Evolutionary conservation across 768 basidiomycete genomes (phyloP).

Genomic region (Tulasnella sp.): DNA sequence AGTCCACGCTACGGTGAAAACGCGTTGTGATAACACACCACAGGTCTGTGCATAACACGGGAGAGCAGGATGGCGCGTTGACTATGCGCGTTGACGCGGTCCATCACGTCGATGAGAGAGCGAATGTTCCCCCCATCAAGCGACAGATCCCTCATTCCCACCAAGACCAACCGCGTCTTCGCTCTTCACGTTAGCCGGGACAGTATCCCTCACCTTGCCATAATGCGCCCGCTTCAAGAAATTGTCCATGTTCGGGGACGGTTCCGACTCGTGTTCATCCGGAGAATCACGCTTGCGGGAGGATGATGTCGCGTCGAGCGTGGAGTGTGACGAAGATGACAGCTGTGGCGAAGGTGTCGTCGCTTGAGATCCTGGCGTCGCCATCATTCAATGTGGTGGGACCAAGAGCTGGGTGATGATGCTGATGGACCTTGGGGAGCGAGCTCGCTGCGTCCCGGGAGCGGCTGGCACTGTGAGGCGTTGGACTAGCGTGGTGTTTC

Average conservation of each 20-base stretch:
- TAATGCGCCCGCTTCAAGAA: constrained; percentile 66
- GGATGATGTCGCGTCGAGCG: constrained; percentile 34
- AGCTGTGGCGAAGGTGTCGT: constrained; percentile 74
- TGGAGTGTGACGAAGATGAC: constrained; percentile 31
- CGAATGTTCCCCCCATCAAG: background rate
- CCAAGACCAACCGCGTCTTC: too few relatives aligned
- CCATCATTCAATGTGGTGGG: constrained; percentile 35
- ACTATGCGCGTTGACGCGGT: background rate
- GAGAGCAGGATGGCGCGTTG: background rate
- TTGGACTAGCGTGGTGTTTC: too few relatives aligned
- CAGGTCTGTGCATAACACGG: too few relatives aligned
- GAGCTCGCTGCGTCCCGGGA: background rate
- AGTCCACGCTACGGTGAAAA: constrained; percentile 15
- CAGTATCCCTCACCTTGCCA: constrained; percentile 54
- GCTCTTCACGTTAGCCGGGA: constrained; percentile 10
- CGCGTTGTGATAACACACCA: background rate
- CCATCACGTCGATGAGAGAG: constrained; percentile 14
- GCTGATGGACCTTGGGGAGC: background rate
- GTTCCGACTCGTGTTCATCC: constrained; percentile 46
- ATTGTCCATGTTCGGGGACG: constrained; percentile 43
- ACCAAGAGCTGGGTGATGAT: background rate
- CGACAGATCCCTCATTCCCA: too few relatives aligned
- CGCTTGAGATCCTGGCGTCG: constrained; percentile 59
- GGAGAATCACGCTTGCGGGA: constrained; percentile 31
- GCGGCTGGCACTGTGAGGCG: too few relatives aligned